phyloP scores from a whole-genome alignment of 176 grass and related monocot species.

The Eleusine indica region DNA sequence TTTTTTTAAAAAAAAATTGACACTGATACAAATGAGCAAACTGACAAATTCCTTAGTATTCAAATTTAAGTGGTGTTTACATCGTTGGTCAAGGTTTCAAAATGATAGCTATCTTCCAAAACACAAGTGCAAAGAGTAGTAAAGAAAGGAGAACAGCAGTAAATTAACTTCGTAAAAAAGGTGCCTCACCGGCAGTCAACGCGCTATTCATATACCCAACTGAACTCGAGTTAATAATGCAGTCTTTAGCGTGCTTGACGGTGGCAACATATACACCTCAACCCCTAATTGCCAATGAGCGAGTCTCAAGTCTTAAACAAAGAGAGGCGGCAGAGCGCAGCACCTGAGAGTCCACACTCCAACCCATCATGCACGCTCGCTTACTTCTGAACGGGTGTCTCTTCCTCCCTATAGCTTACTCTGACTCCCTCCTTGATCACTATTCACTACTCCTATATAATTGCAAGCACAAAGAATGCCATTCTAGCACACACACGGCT shows the following conservation, averaged over 20 bases:
- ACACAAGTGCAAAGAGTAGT: too few species aligned
- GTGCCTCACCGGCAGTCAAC: too few species aligned
- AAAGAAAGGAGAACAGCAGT: too few species aligned
- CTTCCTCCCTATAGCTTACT: background rate
- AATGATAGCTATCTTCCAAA: too few species aligned
- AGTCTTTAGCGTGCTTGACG: constrained; percentile 21
- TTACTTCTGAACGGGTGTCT: constrained; percentile 19
- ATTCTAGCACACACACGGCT: background rate
- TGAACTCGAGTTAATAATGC: background rate
- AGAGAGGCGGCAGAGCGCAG: background rate
- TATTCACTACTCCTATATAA: background rate
- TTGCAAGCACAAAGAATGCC: background rate
- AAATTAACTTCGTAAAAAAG: too few species aligned
- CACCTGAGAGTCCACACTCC: background rate
- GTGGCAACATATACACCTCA: background rate
- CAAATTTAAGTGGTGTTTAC: too few species aligned
- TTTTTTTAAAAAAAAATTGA: too few species aligned
- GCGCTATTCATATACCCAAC: too few species aligned
- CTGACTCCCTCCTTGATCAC: background rate
- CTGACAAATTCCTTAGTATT: too few species aligned
- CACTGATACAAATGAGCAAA: too few species aligned
- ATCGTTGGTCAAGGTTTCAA: too few species aligned
- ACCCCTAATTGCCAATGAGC: background rate
- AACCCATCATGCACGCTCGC: background rate
- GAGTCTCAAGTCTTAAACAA: background rate